A percentile compares a stretch with the other conserved stretches of the same genome.
phyloP scores from a whole-genome alignment of 2,329 filamentous ascomycete species.

The Aspergillus vadensis region DNA sequence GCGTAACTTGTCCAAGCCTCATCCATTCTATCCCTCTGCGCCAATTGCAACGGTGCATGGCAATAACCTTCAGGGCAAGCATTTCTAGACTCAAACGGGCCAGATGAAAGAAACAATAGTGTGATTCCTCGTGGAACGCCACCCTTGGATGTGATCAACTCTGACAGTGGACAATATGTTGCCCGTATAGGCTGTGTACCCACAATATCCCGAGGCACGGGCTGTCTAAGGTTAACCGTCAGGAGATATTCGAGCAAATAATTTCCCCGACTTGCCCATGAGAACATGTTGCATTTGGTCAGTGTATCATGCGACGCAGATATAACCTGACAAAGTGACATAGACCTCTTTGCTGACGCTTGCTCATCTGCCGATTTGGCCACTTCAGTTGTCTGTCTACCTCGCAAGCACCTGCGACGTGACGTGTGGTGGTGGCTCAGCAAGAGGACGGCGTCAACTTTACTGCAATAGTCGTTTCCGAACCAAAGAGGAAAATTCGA shows the following conservation, averaged over 20 bases:
- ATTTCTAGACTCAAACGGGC: background rate
- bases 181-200: background rate
- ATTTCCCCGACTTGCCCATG: background rate
- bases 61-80: background rate
- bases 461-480: background rate
- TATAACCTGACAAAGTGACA: background rate
- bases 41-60: background rate
- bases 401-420: background rate
- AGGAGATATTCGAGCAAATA: background rate
- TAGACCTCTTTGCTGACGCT: background rate
- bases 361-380: background rate
- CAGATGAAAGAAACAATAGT: background rate
- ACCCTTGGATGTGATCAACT: background rate
- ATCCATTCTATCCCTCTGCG: background rate
- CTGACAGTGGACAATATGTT: background rate
- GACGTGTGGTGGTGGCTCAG: conserved; percentile 3
- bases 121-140: background rate
- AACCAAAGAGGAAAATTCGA: background rate
- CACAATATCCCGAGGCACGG: background rate
- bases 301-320: background rate
- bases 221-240: background rate
- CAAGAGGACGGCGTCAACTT: background rate
- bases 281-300: background rate
- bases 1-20: background rate
- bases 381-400: background rate